These are phyloP conservation scores for Pleurotus eryngii DNA, from an alignment of 768 basidiomycete genomes.

Conservation along the genomic window DNA sequence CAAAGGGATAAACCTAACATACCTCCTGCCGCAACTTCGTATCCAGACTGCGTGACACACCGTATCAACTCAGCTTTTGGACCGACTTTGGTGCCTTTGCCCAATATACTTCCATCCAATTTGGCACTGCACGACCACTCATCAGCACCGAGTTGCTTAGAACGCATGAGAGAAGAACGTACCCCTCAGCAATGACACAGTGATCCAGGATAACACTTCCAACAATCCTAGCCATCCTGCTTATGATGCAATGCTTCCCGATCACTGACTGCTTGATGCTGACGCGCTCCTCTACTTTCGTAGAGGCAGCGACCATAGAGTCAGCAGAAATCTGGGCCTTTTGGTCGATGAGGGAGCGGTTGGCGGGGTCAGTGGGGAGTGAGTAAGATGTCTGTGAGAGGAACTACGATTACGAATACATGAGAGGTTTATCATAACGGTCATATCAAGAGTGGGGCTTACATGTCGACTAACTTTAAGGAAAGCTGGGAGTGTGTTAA, in stretches of 20 bases:
- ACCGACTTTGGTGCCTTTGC: constrained; percentile 71
- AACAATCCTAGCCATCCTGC: constrained; percentile 77
- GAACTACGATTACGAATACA: constrained; percentile 33
- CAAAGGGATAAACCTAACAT: constrained; percentile 10
- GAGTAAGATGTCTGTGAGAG: constrained; percentile 48
- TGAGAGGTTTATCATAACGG: too few relatives aligned
- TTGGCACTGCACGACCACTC: constrained; percentile 50
- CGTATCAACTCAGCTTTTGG: constrained; percentile 62
- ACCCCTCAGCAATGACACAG: constrained; percentile 88
- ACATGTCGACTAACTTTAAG: constrained; percentile 82
- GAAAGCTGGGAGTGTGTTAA: constrained; percentile 75
- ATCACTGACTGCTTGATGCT: constrained; percentile 78
- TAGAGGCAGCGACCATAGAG: constrained; percentile 78
- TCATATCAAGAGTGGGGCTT: constrained; percentile 18
- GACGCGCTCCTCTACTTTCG: constrained; percentile 75
- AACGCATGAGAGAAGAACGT: constrained; percentile 16
- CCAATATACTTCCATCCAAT: constrained; percentile 73
- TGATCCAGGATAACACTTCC: constrained; percentile 88
- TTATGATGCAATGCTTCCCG: constrained; percentile 81
- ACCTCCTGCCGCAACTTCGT: constrained; percentile 69
- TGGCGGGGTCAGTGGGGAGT: constrained; percentile 58
- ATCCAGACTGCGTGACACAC: constrained; percentile 76
- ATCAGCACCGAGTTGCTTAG: neutral
- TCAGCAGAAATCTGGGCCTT: constrained; percentile 83
- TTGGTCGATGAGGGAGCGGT: constrained; percentile 68